Conservation (phyloP, 2,329 filamentous ascomycete genomes). For the Aurifilum marmelostoma region DNA sequence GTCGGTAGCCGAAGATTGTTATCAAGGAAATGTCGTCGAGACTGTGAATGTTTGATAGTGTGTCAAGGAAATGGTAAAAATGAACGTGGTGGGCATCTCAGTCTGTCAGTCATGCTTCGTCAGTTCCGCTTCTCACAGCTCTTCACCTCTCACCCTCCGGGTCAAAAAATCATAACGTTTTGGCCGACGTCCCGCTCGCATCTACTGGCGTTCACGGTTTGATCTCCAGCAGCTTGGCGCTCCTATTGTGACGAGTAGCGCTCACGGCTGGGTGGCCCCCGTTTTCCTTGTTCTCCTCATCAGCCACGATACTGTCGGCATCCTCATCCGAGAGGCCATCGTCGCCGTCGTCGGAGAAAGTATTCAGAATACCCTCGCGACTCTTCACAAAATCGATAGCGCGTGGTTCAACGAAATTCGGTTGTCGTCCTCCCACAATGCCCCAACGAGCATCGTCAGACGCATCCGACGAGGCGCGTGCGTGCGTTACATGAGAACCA, state of each 20-base stretch:
- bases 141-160: slow-evolving; percentile 12
- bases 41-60: slow-evolving; percentile 19
- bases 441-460: slow-evolving; percentile 57
- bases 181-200: slow-evolving; percentile 40
- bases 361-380: slow-evolving; percentile 55
- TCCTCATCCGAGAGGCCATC: slow-evolving; percentile 31
- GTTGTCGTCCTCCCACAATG: slow-evolving; percentile 50
- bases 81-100: slow-evolving; percentile 28
- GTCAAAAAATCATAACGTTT: slow-evolving; percentile 23
- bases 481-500: slow-evolving; percentile 36
- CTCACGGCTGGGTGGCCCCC: slow-evolving; percentile 68
- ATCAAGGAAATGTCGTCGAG: slow-evolving; percentile 30
- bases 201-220: slow-evolving; percentile 59
- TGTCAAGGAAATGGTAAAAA: slow-evolving; percentile 23
- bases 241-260: slow-evolving; percentile 73
- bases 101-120: slow-evolving; percentile 24
- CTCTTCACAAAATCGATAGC: slow-evolving; percentile 53
- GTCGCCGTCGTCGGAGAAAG: slow-evolving; percentile 42
- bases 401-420: slow-evolving; percentile 63
- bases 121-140: slow-evolving; percentile 4
- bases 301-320: slow-evolving; percentile 29
- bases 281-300: slow-evolving; percentile 42
- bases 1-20: slow-evolving; percentile 33
- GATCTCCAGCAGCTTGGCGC: slow-evolving; percentile 73
- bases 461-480: slow-evolving; percentile 62